A percentile compares a stretch with the other conserved stretches of the same genome.
These are phyloP conservation scores for Thraustochytrium striatum DNA, from an alignment of 352 stramenopile species.

Conservation along the genomic window DNA sequence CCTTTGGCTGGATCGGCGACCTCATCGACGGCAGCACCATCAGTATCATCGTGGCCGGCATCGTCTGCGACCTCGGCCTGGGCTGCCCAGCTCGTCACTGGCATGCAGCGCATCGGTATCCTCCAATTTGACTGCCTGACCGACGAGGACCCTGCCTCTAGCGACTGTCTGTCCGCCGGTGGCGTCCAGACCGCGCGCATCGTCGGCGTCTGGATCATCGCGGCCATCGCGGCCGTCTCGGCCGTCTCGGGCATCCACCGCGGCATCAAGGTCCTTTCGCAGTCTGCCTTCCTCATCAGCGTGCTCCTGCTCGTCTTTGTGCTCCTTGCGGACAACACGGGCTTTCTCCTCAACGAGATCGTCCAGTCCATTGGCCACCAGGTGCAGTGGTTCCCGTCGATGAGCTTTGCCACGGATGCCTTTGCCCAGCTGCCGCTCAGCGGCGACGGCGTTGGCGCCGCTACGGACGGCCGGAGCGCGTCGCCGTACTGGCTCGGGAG, in stretches of 20 bases:
- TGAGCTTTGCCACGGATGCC: constrained; percentile 2
- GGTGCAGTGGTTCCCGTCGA: constrained; percentile 37
- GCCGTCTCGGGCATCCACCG: constrained; percentile 54
- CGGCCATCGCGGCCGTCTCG: too few relatives aligned
- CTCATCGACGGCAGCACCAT: constrained; percentile 57
- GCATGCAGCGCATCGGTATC: constrained; percentile 52
- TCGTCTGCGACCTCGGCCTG: constrained; percentile 57
- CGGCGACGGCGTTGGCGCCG: constrained; percentile 46
- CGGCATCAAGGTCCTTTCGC: constrained; percentile 57
- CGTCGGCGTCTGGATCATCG: constrained; percentile 55
- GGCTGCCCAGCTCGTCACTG: constrained; percentile 54
- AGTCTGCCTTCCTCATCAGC: constrained; percentile 55
- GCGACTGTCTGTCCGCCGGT: background rate
- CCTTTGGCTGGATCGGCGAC: constrained; percentile 57
- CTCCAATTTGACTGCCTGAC: background rate
- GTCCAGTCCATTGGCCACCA: constrained; percentile 57
- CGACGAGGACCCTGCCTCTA: too few relatives aligned
- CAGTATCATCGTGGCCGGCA: constrained; percentile 54
- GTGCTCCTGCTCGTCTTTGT: constrained; percentile 52
- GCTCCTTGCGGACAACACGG: constrained; percentile 58
- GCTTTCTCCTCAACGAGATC: constrained; percentile 56
- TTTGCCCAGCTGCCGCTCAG: background rate
- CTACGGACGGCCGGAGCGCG: constrained; percentile 49
- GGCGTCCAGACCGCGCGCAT: constrained; percentile 17
- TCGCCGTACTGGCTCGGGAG: constrained; percentile 54